These are phyloP conservation scores for Thecaphora thlaspeos DNA, from an alignment of 1,284 basidiomycete species.

Conservation along the genomic window DNA sequence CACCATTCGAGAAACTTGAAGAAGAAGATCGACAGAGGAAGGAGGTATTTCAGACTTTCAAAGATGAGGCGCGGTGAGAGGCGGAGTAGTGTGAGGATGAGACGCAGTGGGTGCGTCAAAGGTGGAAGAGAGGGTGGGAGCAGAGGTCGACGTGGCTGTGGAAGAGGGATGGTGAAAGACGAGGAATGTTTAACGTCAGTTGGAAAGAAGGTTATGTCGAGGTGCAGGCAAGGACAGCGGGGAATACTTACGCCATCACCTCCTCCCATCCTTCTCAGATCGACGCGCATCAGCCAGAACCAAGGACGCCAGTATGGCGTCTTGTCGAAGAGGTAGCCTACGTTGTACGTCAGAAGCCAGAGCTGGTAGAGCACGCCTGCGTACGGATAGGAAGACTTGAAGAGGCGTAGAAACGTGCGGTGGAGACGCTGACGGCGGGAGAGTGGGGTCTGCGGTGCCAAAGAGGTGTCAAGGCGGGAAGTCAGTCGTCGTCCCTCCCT, in stretches of 20 bases:
- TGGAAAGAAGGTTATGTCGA: neutral
- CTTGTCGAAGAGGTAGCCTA: slow-evolving; percentile 85
- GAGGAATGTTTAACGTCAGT: neutral
- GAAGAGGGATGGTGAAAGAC: neutral
- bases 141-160: slow-evolving; percentile 13
- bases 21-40: slow-evolving; percentile 90
- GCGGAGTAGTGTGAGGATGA: slow-evolving; percentile 17
- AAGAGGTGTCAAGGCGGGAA: too few species aligned
- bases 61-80: slow-evolving; percentile 37
- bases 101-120: slow-evolving; percentile 23
- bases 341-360: slow-evolving; percentile 75
- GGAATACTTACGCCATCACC: slow-evolving; percentile 15
- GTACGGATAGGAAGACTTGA: slow-evolving; percentile 71
- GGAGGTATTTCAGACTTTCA: slow-evolving; percentile 68
- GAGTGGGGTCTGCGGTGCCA: neutral
- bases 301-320: slow-evolving; percentile 89
- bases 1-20: slow-evolving; percentile 99
- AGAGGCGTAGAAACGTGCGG: neutral
- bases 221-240: neutral
- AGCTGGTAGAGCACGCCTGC: slow-evolving; percentile 73
- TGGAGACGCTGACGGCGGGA: neutral
- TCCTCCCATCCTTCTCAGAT: slow-evolving; percentile 71
- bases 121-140: slow-evolving; percentile 34
- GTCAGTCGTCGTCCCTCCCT: too few species aligned
- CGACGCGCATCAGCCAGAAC: slow-evolving; percentile 78